Evolutionary conservation across 2,329 filamentous ascomycete species (phyloP).

Genomic region (Apiospora aurea): DNA sequence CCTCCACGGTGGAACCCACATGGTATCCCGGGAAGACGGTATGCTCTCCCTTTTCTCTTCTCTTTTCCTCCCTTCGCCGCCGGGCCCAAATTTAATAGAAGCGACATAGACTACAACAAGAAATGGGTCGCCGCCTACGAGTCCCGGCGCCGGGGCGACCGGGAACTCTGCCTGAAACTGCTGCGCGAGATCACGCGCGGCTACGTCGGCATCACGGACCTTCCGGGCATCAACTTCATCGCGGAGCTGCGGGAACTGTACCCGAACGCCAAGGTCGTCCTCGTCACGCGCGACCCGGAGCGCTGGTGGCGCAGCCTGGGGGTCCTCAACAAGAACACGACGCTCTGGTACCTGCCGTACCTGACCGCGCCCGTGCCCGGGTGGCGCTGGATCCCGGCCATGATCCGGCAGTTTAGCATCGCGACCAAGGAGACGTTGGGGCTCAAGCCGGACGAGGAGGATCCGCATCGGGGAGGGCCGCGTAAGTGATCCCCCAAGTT

Average conservation of each 20-base stretch:
- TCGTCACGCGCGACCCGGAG: conserved; percentile 26
- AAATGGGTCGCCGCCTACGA: conserved; percentile 33
- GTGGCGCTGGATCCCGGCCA: conserved; percentile 33
- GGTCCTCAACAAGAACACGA: conserved; percentile 26
- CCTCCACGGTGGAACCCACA: conserved; percentile 55
- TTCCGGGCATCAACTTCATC: conserved; percentile 24
- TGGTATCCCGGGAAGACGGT: conserved; percentile 46
- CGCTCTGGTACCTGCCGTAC: conserved; percentile 29
- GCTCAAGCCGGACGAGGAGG: background rate
- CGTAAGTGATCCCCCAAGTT: background rate
- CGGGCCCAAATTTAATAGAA: too few relatives aligned
- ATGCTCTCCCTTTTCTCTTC: background rate
- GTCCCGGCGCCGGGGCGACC: conserved; percentile 34
- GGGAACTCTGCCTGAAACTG: conserved; percentile 33
- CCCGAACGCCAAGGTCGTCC: conserved; percentile 14
- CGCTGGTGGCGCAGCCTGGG: conserved; percentile 35
- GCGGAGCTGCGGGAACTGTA: conserved; percentile 19
- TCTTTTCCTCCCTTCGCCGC: background rate
- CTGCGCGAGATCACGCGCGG: conserved; percentile 33
- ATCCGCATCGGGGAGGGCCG: background rate
- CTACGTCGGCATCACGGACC: conserved; percentile 33
- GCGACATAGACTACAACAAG: background rate
- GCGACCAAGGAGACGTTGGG: background rate
- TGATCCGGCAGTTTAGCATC: conserved; percentile 27
- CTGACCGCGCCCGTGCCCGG: conserved; percentile 32